phyloP scores from a whole-genome alignment of 78 protist species.

The Paratrimastix pyriformis region DNA sequence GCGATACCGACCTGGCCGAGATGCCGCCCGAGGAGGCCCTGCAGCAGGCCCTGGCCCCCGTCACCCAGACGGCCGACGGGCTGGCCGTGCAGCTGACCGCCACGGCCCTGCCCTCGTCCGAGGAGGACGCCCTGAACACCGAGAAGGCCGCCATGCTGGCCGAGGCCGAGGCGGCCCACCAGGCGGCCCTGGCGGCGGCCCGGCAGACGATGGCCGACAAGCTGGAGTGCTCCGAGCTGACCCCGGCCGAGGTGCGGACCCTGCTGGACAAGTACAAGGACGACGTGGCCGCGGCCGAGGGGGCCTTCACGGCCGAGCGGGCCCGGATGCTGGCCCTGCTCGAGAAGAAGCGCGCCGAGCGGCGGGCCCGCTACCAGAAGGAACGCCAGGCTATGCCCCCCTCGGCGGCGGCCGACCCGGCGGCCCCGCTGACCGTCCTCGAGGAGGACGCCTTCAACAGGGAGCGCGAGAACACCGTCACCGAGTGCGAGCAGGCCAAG shows the following conservation, averaged over 20 bases:
- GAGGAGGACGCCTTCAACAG: too few relatives aligned
- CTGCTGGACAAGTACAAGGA: background rate
- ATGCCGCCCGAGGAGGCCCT: background rate
- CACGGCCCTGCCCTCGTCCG: too few relatives aligned
- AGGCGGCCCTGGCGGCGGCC: too few relatives aligned
- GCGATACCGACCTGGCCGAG: background rate
- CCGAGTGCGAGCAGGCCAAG: too few relatives aligned
- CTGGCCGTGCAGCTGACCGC: too few relatives aligned
- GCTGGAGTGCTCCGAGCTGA: background rate
- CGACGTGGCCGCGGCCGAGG: too few relatives aligned
- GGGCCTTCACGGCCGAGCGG: background rate
- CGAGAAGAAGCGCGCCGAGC: background rate
- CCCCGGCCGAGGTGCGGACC: background rate
- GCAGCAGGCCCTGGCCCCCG: background rate
- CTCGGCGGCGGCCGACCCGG: too few relatives aligned
- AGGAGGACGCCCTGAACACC: background rate
- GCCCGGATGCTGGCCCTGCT: too few relatives aligned
- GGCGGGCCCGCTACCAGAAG: background rate
- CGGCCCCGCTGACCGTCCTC: too few relatives aligned
- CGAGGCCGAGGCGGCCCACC: background rate
- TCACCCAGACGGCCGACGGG: background rate
- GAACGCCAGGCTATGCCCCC: background rate
- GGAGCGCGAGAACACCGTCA: too few relatives aligned
- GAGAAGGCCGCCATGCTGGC: background rate
- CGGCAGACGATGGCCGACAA: too few relatives aligned